Evolutionary conservation across 306 rosid species (phyloP).

Genomic region (Macrotyloma uniflorum): DNA sequence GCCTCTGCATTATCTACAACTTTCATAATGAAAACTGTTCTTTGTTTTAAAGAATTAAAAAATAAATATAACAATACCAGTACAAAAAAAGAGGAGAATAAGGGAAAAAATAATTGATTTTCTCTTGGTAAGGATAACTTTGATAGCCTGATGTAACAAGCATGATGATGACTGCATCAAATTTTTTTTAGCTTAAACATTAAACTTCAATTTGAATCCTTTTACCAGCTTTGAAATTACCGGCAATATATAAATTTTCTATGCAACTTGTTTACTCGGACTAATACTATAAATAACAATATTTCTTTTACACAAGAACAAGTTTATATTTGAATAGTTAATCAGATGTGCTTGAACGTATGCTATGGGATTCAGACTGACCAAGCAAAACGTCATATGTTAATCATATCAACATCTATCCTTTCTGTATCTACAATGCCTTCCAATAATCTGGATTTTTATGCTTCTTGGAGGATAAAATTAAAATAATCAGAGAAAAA

Average conservation of each 20-base stretch:
- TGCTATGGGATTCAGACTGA: conserved; percentile 41
- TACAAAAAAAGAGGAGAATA: neutral
- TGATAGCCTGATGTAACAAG: neutral
- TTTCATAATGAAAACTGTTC: too few species aligned
- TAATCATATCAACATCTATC: conserved; percentile 47
- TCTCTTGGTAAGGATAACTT: neutral
- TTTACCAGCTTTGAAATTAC: conserved; percentile 39
- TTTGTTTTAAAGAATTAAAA: too few species aligned
- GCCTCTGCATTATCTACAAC: too few species aligned
- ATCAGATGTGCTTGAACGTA: conserved; percentile 19
- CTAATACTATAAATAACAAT: neutral
- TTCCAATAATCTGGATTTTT: conserved; percentile 25
- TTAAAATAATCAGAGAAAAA: neutral
- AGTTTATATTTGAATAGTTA: conserved; percentile 1
- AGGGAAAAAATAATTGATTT: neutral
- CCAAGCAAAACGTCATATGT: conserved; percentile 28
- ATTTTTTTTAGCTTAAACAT: neutral
- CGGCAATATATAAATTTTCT: conserved; percentile 30
- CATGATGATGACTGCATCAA: conserved; percentile 11
- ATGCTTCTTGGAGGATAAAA: conserved; percentile 1
- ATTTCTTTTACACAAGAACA: neutral
- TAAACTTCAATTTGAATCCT: conserved; percentile 1
- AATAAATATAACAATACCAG: too few species aligned
- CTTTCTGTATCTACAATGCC: conserved; percentile 42
- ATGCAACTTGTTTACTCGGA: conserved; percentile 32